Evolutionary conservation across 768 basidiomycete species (phyloP), one percentile per base, ranked within the genome.

Genomic region (Tephrocybe sp.): DNA sequence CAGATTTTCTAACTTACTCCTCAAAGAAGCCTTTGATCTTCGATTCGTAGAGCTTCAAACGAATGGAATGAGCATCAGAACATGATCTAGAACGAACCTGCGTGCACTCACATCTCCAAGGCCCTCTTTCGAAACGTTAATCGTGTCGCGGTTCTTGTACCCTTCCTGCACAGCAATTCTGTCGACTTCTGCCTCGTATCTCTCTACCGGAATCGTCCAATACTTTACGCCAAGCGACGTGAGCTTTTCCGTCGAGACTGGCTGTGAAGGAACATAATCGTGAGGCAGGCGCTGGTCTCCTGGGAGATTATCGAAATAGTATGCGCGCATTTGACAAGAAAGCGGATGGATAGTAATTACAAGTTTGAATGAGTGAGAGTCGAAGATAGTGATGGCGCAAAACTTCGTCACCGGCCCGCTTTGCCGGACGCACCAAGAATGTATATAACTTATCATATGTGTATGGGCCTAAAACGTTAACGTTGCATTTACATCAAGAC

Each of bases 201-300:
- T 74, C 2, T 83, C 79, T 17, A 87, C 72, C 0, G 88, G 85
- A 55, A 92, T 80, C 23, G 69, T 66, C 82, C 83, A 86, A 62
- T 82, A 75, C 50, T 79, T 76, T 45, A 96, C 82, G 1, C 85
- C 85, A 51, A 93, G 68, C 22, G 66, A 55, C 1, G 66, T 55
- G 32, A 97, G 78, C 5, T 68, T 70, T 8, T 75, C 71, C 6
- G 65, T 49, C 0, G 76, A 61, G 19, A 89, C 84, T 1, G 80
- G 70, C 13, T 80, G 77, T 4, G 75, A 70, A n/a, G 70, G 76
- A 16, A 78, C 74, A 14, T 79, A 86, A 66, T 93, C 82, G 69
- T 97, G 93, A 0, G 77, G 79, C 5, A 88, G 79, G 32, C 89
- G 83, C 63, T 93, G 92, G 68, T 96, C 91, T 23, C 85, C 88